phyloP scores from a whole-genome alignment of 306 rosid species.

The Neltuma alba region DNA sequence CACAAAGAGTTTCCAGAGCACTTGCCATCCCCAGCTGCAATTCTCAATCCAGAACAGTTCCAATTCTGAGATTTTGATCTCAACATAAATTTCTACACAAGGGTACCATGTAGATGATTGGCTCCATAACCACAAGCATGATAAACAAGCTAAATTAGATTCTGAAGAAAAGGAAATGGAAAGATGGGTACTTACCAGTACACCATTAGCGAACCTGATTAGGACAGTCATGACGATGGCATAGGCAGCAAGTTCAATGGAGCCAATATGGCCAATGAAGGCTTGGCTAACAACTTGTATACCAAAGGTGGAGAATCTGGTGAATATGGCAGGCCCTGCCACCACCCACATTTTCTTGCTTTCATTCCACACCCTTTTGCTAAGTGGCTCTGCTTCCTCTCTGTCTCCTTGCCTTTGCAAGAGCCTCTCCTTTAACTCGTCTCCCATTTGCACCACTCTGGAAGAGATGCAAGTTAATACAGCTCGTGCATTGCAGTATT shows the following conservation, averaged over 20 bases:
- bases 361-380: constrained; percentile 43
- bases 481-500: background rate
- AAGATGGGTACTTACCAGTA: constrained; percentile 34
- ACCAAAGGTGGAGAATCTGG: constrained; percentile 51
- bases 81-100: background rate
- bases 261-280: constrained; percentile 53
- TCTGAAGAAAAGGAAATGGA: background rate
- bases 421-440: constrained; percentile 24
- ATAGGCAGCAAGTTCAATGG: constrained; percentile 48
- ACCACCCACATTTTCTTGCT: constrained; percentile 52
- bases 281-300: constrained; percentile 43
- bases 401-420: background rate
- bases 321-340: constrained; percentile 56
- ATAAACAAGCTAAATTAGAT: background rate
- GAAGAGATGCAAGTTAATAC: background rate
- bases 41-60: background rate
- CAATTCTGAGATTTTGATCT: background rate
- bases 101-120: background rate
- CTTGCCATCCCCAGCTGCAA: constrained; percentile 67
- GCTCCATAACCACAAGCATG: background rate
- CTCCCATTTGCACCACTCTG: constrained; percentile 27
- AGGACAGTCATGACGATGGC: constrained; percentile 46
- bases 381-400: constrained; percentile 32
- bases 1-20: constrained; percentile 63
- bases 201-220: constrained; percentile 41